Evolutionary conservation across 2,329 filamentous ascomycete species (phyloP).

Genomic region (Penicillium thymicola): DNA sequence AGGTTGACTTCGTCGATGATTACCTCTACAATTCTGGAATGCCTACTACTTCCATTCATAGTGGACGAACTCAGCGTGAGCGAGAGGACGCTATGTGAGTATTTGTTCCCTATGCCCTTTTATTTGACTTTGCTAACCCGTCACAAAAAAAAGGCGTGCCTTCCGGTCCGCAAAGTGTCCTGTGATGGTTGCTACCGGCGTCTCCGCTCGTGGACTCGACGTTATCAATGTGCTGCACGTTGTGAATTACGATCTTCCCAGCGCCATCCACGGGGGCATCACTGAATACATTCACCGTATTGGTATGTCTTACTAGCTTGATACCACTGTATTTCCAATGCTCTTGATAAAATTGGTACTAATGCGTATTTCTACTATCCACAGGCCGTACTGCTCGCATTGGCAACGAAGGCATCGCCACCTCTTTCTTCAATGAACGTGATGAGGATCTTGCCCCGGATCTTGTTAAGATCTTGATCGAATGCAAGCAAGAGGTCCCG

Average conservation of each 20-base stretch:
- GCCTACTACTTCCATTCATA: conserved; percentile 84
- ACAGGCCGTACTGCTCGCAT: conserved; percentile 88
- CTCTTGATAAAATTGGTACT: neutral
- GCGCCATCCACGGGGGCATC: conserved; percentile 73
- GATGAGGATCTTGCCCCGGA: conserved; percentile 71
- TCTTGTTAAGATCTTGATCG: conserved; percentile 76
- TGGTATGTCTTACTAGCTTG: conserved; percentile 54
- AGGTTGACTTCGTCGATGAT: conserved; percentile 82
- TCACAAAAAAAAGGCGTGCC: conserved; percentile 53
- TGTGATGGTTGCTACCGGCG: conserved; percentile 80
- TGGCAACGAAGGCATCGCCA: conserved; percentile 79
- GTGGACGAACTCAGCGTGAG: conserved; percentile 82
- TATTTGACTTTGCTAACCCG: neutral
- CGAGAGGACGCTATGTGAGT: conserved; percentile 81
- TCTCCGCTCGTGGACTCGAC: conserved; percentile 85
- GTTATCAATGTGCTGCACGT: conserved; percentile 84
- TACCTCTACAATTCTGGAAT: conserved; percentile 75
- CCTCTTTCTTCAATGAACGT: conserved; percentile 79
- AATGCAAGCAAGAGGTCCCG: conserved; percentile 73
- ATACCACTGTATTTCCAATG: too few species aligned
- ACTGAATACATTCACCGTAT: conserved; percentile 94
- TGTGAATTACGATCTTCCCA: conserved; percentile 89
- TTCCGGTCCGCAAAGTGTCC: conserved; percentile 74
- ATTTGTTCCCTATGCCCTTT: neutral
- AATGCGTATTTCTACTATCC: neutral